These are phyloP conservation scores for Microcera coccophila DNA, from an alignment of 2,329 filamentous ascomycete genomes.

Conservation along the genomic window DNA sequence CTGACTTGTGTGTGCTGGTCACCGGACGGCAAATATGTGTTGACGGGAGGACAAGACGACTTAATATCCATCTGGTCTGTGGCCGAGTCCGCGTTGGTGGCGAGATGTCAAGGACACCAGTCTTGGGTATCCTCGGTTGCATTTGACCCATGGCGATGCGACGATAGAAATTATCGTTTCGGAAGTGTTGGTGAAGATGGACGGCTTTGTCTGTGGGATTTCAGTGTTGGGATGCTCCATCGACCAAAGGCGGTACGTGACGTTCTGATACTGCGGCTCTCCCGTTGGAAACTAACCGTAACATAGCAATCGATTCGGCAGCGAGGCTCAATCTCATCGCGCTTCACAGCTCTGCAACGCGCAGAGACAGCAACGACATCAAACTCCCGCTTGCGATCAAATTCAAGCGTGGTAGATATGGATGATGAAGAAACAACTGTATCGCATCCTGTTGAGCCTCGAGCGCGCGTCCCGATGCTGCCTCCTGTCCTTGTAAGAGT, in stretches of 20 bases:
- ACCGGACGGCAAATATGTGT: constrained; percentile 89
- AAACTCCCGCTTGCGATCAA: constrained; percentile 60
- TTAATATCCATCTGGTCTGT: constrained; percentile 94
- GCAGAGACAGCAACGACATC: constrained; percentile 61
- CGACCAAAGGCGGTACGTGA: constrained; percentile 74
- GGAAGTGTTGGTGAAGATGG: constrained; percentile 95
- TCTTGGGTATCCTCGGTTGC: constrained; percentile 93
- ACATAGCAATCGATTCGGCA: constrained; percentile 33
- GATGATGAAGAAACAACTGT: constrained; percentile 56
- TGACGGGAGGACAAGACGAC: constrained; percentile 95
- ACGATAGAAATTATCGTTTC: constrained; percentile 91
- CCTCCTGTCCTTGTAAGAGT: constrained; percentile 79
- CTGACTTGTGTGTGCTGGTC: constrained; percentile 95
- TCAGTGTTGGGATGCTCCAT: constrained; percentile 93
- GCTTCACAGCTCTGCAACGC: constrained; percentile 46
- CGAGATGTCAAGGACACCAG: constrained; percentile 89
- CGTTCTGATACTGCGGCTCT: neutral
- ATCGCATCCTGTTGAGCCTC: constrained; percentile 79
- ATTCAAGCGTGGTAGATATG: constrained; percentile 61
- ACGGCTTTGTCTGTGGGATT: constrained; percentile 90
- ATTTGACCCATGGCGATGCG: constrained; percentile 96
- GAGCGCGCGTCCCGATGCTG: constrained; percentile 76
- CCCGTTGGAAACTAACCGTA: constrained; percentile 10
- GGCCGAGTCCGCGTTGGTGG: constrained; percentile 76
- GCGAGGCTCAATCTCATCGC: constrained; percentile 51